Conservation (phyloP, 768 basidiomycete species). For the Suillus decipiens region DNA sequence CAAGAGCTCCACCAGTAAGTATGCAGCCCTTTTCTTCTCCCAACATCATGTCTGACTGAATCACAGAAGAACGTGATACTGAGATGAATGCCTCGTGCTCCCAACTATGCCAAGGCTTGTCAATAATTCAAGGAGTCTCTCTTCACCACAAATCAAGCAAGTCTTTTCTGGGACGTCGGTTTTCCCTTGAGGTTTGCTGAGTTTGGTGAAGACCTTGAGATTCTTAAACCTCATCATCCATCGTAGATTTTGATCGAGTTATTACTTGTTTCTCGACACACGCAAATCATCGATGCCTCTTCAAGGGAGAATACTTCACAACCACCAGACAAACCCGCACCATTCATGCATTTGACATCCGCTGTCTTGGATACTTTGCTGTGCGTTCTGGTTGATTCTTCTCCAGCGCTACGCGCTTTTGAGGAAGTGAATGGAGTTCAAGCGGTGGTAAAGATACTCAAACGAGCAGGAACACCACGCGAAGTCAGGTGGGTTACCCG, state of each 20-base stretch:
- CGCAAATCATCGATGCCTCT: conserved; percentile 36
- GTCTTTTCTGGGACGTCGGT: conserved; percentile 63
- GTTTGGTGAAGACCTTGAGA: background rate
- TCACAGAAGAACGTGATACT: conserved; percentile 42
- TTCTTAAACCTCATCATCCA: conserved; percentile 12
- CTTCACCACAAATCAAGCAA: conserved; percentile 74
- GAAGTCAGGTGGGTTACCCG: conserved; percentile 80
- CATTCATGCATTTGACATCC: conserved; percentile 58
- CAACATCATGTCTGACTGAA: conserved; percentile 9
- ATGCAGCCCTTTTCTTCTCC: background rate
- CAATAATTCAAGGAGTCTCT: conserved; percentile 74
- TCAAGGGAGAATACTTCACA: conserved; percentile 6
- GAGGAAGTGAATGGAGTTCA: conserved; percentile 80
- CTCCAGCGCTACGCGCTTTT: conserved; percentile 71
- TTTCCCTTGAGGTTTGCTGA: conserved; percentile 62
- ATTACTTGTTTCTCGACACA: conserved; percentile 68
- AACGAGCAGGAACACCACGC: conserved; percentile 81
- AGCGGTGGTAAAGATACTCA: conserved; percentile 82
- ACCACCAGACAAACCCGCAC: conserved; percentile 26
- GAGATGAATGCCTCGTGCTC: conserved; percentile 50
- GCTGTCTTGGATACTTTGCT: conserved; percentile 80
- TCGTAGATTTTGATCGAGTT: conserved; percentile 70
- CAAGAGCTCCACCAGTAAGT: conserved; percentile 48
- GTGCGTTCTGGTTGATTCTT: conserved; percentile 87
- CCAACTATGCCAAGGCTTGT: conserved; percentile 61